These are phyloP conservation scores for Phylloporus arenicola DNA, from an alignment of 768 basidiomycete species.

Conservation along the genomic window DNA sequence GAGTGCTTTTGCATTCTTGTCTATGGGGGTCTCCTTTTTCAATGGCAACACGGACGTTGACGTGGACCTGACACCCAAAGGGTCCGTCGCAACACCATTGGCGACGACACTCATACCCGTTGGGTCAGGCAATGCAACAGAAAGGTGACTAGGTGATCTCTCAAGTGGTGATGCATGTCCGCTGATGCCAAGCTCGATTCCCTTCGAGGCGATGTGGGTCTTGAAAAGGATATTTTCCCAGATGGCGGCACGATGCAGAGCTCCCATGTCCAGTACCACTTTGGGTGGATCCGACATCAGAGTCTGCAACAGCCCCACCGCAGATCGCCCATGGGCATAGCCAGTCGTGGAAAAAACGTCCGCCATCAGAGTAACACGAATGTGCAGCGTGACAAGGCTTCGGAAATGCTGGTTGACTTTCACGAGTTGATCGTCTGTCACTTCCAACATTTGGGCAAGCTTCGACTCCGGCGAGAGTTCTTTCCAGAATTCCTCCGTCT, in stretches of 20 bases:
- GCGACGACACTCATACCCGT: constrained; percentile 30
- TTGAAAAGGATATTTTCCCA: constrained; percentile 87
- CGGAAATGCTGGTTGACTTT: constrained; percentile 64
- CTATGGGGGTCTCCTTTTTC: constrained; percentile 42
- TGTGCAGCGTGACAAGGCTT: constrained; percentile 66
- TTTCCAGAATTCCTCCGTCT: constrained; percentile 71
- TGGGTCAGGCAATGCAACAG: constrained; percentile 37
- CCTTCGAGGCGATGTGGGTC: constrained; percentile 47
- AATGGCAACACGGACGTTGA: constrained; percentile 25
- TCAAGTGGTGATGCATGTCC: constrained; percentile 42
- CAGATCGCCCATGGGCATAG: constrained; percentile 74
- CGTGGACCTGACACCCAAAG: constrained; percentile 18
- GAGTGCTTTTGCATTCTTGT: constrained; percentile 68
- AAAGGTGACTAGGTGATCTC: constrained; percentile 42
- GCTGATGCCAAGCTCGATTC: constrained; percentile 46
- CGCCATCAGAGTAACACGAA: constrained; percentile 75
- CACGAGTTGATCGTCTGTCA: constrained; percentile 41
- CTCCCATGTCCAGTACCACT: constrained; percentile 68
- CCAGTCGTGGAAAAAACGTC: constrained; percentile 84
- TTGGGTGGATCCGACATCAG: constrained; percentile 60
- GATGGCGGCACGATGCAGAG: constrained; percentile 73
- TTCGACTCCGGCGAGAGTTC: constrained; percentile 49
- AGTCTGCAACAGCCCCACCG: constrained; percentile 68
- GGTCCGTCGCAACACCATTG: constrained; percentile 25
- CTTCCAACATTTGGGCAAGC: constrained; percentile 58